These are phyloP conservation scores for Stygiomarasmius scandens DNA, from an alignment of 1,284 basidiomycete species.

Conservation along the genomic window DNA sequence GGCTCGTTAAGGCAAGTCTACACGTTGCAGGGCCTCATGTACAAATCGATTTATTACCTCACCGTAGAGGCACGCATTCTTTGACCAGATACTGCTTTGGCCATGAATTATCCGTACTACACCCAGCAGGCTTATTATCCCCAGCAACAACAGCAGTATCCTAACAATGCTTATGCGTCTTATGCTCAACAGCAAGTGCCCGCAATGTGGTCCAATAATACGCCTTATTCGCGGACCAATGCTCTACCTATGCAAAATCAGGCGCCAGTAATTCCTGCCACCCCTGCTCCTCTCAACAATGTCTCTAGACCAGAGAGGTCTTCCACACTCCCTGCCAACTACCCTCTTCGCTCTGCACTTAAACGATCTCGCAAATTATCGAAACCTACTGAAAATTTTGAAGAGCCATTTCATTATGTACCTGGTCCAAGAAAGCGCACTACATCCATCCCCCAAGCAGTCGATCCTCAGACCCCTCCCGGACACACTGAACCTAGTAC, in stretches of 20 bases:
- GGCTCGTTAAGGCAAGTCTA: not conserved
- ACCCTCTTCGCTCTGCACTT: conserved; percentile 47
- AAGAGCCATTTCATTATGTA: not conserved
- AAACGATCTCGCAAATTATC: conserved; percentile 39
- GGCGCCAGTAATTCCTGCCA: conserved; percentile 9
- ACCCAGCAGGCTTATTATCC: conserved; percentile 28
- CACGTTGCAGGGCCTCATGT: conserved; percentile 14
- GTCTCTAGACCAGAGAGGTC: conserved; percentile 1
- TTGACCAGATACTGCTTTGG: not conserved
- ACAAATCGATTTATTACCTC: not conserved
- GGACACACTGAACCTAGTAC: not conserved
- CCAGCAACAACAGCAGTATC: conserved; percentile 14
- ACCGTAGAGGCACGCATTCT: not conserved
- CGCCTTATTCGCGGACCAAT: conserved; percentile 4
- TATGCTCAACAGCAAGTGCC: conserved; percentile 8
- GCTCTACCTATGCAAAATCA: conserved; percentile 10
- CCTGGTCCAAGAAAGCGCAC: conserved; percentile 11
- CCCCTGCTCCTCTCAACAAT: conserved; percentile 1
- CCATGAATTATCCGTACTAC: conserved; percentile 19
- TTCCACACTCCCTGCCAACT: conserved; percentile 1
- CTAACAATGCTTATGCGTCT: conserved; percentile 15
- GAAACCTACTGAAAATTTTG: not conserved
- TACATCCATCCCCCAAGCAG: conserved; percentile 8
- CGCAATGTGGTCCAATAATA: conserved; percentile 1
- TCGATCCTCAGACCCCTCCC: not conserved